Evolutionary conservation across 805 yeast genomes (phyloP).

Genomic region (Candida ulmi): DNA sequence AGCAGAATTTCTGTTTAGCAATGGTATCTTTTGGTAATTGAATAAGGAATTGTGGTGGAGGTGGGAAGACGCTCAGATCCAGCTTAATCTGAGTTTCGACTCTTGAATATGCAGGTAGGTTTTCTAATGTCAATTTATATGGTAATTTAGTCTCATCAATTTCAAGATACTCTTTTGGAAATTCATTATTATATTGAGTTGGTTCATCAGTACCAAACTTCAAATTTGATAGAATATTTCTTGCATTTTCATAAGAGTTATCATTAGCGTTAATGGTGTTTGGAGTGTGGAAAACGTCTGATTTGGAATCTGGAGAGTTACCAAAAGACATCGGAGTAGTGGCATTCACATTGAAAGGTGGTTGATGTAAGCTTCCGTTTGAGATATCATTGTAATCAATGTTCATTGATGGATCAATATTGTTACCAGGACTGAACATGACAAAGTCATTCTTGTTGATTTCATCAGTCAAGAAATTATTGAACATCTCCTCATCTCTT

Average conservation of each 20-base stretch:
- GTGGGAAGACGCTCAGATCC: slow-evolving; percentile 60
- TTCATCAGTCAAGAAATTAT: slow-evolving; percentile 20
- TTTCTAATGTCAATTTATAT: slow-evolving; percentile 46
- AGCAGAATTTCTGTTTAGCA: slow-evolving; percentile 78
- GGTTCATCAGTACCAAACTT: slow-evolving; percentile 22
- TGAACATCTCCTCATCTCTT: slow-evolving; percentile 21
- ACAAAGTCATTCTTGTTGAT: slow-evolving; percentile 19
- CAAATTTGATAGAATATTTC: slow-evolving; percentile 17
- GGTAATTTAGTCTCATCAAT: slow-evolving; percentile 26
- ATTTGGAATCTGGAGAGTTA: slow-evolving; percentile 3
- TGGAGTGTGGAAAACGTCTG: slow-evolving; percentile 16
- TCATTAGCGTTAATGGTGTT: slow-evolving; percentile 10
- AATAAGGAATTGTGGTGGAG: slow-evolving; percentile 66
- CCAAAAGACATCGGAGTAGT: slow-evolving; percentile 15
- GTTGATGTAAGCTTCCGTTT: not conserved
- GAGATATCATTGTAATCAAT: not conserved
- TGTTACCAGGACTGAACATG: slow-evolving; percentile 10
- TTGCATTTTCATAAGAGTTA: slow-evolving; percentile 19
- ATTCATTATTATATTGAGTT: slow-evolving; percentile 16
- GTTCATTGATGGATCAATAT: slow-evolving; percentile 1
- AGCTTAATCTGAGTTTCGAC: slow-evolving; percentile 95
- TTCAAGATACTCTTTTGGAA: slow-evolving; percentile 24
- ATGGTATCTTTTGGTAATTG: slow-evolving; percentile 86
- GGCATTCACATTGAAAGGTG: slow-evolving; percentile 3
- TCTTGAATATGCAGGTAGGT: slow-evolving; percentile 76